Conservation (phyloP, 139 green algal genomes). For the Coelastrella sp. region DNA sequence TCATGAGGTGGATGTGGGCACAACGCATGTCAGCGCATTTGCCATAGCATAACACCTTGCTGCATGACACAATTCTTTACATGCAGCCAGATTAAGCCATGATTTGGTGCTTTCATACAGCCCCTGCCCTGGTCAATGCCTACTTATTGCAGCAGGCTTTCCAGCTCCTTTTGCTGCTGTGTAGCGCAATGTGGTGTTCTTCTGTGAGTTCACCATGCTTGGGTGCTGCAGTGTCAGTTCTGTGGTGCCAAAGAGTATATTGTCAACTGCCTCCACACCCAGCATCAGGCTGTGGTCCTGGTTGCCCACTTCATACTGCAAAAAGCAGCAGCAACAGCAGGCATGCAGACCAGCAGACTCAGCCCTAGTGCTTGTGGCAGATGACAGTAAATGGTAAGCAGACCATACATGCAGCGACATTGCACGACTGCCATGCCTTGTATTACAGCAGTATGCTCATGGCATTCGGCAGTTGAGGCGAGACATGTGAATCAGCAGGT, state of each 20-base stretch:
- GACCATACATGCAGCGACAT: neutral
- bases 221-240: slow-evolving; percentile 89
- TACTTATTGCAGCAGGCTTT: neutral
- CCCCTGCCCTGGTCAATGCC: neutral
- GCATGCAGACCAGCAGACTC: too few species aligned
- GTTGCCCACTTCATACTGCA: slow-evolving; percentile 91
- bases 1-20: neutral
- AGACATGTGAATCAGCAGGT: too few species aligned
- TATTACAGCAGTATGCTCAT: neutral
- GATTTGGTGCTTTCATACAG: neutral
- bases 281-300: slow-evolving; percentile 94
- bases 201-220: slow-evolving; percentile 89
- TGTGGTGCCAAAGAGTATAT: slow-evolving; percentile 85
- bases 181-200: slow-evolving; percentile 48
- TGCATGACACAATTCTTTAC: too few species aligned
- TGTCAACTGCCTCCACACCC: slow-evolving; percentile 92
- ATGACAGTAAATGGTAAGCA: neutral
- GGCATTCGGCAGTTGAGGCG: too few species aligned
- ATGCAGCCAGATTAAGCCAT: too few species aligned
- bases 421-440: neutral
- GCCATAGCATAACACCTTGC: too few species aligned
- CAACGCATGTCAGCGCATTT: too few species aligned
- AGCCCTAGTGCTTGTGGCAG: neutral
- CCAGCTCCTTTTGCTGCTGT: too few species aligned
- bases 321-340: neutral